A percentile compares a stretch with the other conserved stretches of the same genome.
Conservation (phyloP, 1,139 yeast species). For the Debaryomyces subglobosus region DNA sequence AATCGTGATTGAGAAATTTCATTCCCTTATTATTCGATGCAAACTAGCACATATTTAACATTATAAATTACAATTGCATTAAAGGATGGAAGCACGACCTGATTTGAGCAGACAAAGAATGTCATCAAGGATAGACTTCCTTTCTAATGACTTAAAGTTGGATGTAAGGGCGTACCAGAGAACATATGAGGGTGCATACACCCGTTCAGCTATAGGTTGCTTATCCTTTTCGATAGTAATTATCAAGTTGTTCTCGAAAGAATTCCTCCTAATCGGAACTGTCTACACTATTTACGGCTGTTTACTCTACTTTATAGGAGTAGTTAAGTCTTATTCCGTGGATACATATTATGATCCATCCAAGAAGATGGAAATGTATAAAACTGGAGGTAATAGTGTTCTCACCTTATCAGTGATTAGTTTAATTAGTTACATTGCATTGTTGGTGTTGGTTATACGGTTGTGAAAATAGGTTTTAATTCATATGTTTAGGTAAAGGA, state of each 20-base stretch:
- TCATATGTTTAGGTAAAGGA: not conserved
- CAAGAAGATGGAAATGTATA: constrained; percentile 43
- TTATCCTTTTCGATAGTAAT: constrained; percentile 51
- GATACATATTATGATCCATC: constrained; percentile 51
- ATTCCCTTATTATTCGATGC: not conserved
- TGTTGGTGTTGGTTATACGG: constrained; percentile 44
- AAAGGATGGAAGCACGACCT: constrained; percentile 6
- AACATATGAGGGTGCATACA: constrained; percentile 64
- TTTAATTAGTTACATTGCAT: constrained; percentile 45
- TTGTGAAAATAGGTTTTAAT: constrained; percentile 24
- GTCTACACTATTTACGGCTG: constrained; percentile 57
- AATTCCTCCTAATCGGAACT: constrained; percentile 56
- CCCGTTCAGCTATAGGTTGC: constrained; percentile 53
- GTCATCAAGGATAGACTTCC: constrained; percentile 38
- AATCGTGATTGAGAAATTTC: constrained; percentile 5
- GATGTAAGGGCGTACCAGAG: constrained; percentile 64
- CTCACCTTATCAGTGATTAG: constrained; percentile 46
- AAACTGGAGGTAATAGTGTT: constrained; percentile 56
- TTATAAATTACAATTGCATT: not conserved
- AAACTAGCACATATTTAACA: not conserved
- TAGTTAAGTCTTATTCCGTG: constrained; percentile 45
- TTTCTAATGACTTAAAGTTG: constrained; percentile 42
- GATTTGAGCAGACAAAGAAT: constrained; percentile 18
- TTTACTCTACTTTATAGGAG: constrained; percentile 51
- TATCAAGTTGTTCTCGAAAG: constrained; percentile 54